Conservation (phyloP, 1,284 basidiomycete species). For the Ustilago loliicola region DNA sequence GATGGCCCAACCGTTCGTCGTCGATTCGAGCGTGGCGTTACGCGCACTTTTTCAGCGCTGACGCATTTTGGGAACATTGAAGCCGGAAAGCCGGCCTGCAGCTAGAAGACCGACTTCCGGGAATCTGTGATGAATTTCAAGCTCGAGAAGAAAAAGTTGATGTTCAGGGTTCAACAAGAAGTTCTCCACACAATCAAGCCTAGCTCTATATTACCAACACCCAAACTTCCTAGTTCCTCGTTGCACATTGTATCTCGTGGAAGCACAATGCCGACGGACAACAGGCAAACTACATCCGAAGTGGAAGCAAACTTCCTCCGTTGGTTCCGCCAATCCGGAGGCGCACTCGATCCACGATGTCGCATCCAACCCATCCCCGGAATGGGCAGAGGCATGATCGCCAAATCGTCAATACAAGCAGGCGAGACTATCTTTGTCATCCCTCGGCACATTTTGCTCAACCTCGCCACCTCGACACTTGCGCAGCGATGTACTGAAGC, state of each 20-base stretch:
- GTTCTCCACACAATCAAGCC: not conserved
- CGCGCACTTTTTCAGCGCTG: conserved; percentile 3
- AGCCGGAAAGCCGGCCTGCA: conserved; percentile 2
- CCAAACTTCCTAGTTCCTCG: no score
- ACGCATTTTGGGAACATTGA: not conserved
- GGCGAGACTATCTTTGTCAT: conserved; percentile 84
- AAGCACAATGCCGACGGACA: conserved; percentile 13
- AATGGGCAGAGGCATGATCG: conserved; percentile 80
- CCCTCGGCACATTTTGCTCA: conserved; percentile 83
- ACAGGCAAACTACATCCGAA: conserved; percentile 40
- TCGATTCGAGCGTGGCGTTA: conserved; percentile 8
- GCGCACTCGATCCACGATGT: conserved; percentile 71
- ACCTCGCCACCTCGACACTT: conserved; percentile 81
- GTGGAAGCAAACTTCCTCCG: conserved; percentile 65
- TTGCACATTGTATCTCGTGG: no score
- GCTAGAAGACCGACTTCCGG: conserved; percentile 38
- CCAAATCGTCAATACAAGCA: conserved; percentile 80
- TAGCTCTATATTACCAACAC: no score
- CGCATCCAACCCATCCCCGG: conserved; percentile 74
- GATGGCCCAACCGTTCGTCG: conserved; percentile 12
- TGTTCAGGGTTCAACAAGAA: conserved; percentile 17
- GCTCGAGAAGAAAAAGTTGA: conserved; percentile 24
- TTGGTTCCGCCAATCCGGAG: conserved; percentile 71
- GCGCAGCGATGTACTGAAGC: conserved; percentile 34
- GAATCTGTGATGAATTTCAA: not conserved